Base-by-base conservation (phyloP, 768 basidiomycete genomes). In the Trametopsis cervina region DNA sequence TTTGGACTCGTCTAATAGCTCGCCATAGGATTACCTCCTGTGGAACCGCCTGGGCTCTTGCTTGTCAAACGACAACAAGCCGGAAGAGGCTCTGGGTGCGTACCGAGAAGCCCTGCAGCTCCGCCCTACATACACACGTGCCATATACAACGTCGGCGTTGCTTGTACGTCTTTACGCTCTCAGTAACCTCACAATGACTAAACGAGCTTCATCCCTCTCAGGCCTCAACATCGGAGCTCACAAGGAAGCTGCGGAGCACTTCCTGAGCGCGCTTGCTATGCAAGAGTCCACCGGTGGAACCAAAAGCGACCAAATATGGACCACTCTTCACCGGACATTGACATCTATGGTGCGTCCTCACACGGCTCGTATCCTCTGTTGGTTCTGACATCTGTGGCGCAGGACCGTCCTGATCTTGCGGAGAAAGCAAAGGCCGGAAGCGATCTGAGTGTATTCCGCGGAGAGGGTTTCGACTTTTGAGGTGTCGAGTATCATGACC, bases 1-100 rank as follows among this genome's bases (percentile, higher is more conserved):
- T 46, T 18, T 11, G 10, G 23, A 33, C 38, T 47, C 23, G 40
- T 27, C 18, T 15, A 12, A 13, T 20, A 21, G 25, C 33, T 18
- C 13, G 12, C n/a, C 13, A 24, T 40, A 80, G 87, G 96, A 99
- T 66, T 98, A 92, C 64, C 69, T 92, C 4, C 65, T 98, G 11
- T 99, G 96, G 96, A 99, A 99, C 64, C 74, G 96, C 43, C 70
- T 96, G 12, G 96, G 96, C 4, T 96, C 94, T 1, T 90, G 86
- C 3, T 73, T 99, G 21, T 95, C 93, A 4, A 99, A 99, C 62
- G 92, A 90, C 0, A 89, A 80, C 55, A 86, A 89, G 53, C 92
- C 96, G 0, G 96, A 98, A 64, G 91, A 94, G 63, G 94, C 95
- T 3, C 68, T 92, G 7, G 86, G 85, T 13, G 88, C 85, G 12